Evolutionary conservation across 1,139 yeast species (phyloP).

Genomic region (Hyphopichia burtonii): DNA sequence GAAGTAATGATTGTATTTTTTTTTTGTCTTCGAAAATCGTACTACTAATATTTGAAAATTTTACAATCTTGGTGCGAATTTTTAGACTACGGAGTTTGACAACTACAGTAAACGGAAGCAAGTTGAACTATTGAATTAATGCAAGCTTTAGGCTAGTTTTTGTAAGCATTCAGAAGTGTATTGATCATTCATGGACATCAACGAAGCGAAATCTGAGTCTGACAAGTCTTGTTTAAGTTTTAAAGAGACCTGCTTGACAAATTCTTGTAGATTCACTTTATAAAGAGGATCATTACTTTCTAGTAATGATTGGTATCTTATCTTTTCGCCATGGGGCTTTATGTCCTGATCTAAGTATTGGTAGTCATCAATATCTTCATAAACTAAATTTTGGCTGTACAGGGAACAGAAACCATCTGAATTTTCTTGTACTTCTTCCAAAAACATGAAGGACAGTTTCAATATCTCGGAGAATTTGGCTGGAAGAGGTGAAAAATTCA

Average conservation of each 20-base stretch:
- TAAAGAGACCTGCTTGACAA: conserved; percentile 20
- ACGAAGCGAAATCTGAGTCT: conserved; percentile 24
- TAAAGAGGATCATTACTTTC: conserved; percentile 58
- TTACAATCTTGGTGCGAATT: no score
- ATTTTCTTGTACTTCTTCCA: conserved; percentile 74
- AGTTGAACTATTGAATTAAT: no score
- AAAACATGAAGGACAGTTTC: conserved; percentile 54
- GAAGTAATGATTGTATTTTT: neutral
- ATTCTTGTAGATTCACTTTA: conserved; percentile 40
- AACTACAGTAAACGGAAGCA: no score
- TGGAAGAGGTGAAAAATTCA: conserved; percentile 18
- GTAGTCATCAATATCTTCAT: conserved; percentile 52
- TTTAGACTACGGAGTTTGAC: no score
- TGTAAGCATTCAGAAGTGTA: conserved; percentile 35
- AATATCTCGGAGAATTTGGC: conserved; percentile 37
- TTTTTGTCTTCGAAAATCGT: neutral
- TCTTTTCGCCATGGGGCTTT: conserved; percentile 57
- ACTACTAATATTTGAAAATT: neutral
- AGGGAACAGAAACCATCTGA: conserved; percentile 58
- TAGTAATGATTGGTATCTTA: conserved; percentile 48
- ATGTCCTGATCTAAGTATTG: conserved; percentile 47
- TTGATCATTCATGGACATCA: conserved; percentile 28
- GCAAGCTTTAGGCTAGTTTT: neutral
- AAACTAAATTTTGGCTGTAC: conserved; percentile 58
- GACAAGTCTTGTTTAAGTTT: conserved; percentile 19